Base-by-base conservation (phyloP, 2,329 filamentous ascomycete genomes). In the Elsinoe necatrix region DNA sequence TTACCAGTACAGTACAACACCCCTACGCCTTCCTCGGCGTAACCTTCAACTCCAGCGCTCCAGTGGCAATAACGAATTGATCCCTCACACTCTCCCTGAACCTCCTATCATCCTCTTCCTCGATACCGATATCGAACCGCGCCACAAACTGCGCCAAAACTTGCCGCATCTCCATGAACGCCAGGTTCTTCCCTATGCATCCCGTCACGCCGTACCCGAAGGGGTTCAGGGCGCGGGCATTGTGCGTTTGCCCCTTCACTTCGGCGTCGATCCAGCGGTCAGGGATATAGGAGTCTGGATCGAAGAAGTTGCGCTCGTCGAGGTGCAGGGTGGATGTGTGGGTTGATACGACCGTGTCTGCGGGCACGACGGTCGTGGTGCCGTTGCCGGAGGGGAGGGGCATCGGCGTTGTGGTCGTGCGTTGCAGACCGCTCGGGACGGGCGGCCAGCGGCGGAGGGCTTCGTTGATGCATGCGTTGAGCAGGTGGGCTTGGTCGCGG, bases 381-480 rank as follows among this genome's bases (percentile, higher is more conserved):
- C 41, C 41, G 41, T 43, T 43, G 21, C 41, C 21, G 4, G 57
- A n/a, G 65, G 65, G 54, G 61, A 61, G 31, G 60, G 59, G n/a
- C 66, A 64, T 23, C 60, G 61, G 4, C 60, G 68, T 51, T 6
- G 72, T 72, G 1, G 72, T 73, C 11, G 68, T 48, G 2, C 74
- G 64, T 27, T 64, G 63, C 21, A 72, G 43, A 0, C 67, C 71
- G 6, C 65, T 66, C 1, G 71, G 69, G 1, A 73, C 68, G 0
- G 72, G 65, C 4, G 74, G 72, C 54, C 73, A 66, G 3, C 76
- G 63, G n/a, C 74, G 68, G 3, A 75, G 62, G 1, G 72, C 64
- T 59, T 77, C 74, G 56, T 75, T 69, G 64, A 75, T 73, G n/a
- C 68, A 62, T 14, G 66, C 69, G 56, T 74, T 71, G 12, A 75